These are phyloP conservation scores for Angophora floribunda DNA, from an alignment of 345 rosid genomes.

Conservation along the genomic window DNA sequence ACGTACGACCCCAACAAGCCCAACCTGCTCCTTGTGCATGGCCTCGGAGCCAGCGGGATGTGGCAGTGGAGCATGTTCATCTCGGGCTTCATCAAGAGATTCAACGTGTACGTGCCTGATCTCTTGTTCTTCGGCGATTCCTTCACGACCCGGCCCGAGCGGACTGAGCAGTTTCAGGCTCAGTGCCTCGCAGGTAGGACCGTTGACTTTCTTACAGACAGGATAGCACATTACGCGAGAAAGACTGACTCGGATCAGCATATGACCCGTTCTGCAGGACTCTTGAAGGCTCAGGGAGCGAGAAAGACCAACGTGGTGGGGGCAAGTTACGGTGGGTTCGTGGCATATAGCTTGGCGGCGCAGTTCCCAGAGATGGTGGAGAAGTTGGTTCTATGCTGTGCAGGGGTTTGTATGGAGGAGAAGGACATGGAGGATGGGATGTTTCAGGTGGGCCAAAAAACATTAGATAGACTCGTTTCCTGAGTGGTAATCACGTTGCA, in stretches of 20 bases:
- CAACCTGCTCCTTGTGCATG: constrained; percentile 8
- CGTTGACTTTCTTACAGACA: neutral
- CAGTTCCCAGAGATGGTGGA: constrained; percentile 10
- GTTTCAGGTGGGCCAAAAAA: neutral
- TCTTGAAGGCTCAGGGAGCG: constrained; percentile 2
- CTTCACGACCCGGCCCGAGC: constrained; percentile 1
- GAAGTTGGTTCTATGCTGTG: constrained; percentile 1
- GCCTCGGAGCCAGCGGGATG: constrained; percentile 9
- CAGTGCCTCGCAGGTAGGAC: neutral
- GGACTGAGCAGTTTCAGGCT: constrained; percentile 3
- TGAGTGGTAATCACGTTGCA: neutral
- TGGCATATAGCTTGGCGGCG: constrained; percentile 11
- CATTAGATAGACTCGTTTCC: neutral
- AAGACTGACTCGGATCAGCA: neutral
- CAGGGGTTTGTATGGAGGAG: constrained; percentile 14
- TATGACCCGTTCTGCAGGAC: neutral
- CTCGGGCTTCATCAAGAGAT: neutral
- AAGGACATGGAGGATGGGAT: constrained; percentile 6
- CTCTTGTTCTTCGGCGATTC: constrained; percentile 13
- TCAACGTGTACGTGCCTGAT: constrained; percentile 9
- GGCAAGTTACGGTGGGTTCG: constrained; percentile 12
- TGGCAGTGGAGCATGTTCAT: constrained; percentile 8
- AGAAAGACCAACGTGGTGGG: constrained; percentile 1
- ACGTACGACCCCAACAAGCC: neutral
- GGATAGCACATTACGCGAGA: neutral